Evolutionary conservation across 2,329 filamentous ascomycete genomes (phyloP).

Genomic region (Aspergillus pseudonomiae): DNA sequence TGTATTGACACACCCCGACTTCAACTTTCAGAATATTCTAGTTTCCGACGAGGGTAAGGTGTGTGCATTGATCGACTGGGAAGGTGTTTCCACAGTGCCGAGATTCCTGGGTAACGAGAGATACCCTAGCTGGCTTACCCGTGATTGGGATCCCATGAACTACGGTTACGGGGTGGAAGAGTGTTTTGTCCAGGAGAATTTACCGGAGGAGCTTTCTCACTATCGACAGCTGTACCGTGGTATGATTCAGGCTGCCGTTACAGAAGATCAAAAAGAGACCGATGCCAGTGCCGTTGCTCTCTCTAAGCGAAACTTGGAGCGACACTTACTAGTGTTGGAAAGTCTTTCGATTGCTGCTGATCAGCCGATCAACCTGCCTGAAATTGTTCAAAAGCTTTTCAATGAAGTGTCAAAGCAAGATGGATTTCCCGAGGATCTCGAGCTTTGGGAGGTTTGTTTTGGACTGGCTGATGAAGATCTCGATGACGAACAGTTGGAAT

Average conservation of each 20-base stretch:
- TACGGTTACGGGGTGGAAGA: not conserved
- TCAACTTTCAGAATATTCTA: not conserved
- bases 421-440: not conserved
- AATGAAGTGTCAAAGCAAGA: not conserved
- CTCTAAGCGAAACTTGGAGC: not conserved
- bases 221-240: not conserved
- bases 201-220: not conserved
- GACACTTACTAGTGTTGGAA: not conserved
- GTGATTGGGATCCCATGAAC: not conserved
- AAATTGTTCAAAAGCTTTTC: not conserved
- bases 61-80: not conserved
- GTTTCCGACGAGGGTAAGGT: not conserved
- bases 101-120: not conserved
- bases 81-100: not conserved
- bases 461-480: not conserved
- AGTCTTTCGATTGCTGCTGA: not conserved
- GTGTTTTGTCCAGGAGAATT: not conserved
- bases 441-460: not conserved
- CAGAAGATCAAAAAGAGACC: rapidly evolving
- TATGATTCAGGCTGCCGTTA: not conserved
- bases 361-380: not conserved
- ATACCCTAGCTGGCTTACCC: not conserved
- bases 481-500: not conserved
- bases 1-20: not conserved
- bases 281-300: not conserved